These are phyloP conservation scores for Argentina anserina DNA, from an alignment of 306 rosid species.

Conservation along the genomic window DNA sequence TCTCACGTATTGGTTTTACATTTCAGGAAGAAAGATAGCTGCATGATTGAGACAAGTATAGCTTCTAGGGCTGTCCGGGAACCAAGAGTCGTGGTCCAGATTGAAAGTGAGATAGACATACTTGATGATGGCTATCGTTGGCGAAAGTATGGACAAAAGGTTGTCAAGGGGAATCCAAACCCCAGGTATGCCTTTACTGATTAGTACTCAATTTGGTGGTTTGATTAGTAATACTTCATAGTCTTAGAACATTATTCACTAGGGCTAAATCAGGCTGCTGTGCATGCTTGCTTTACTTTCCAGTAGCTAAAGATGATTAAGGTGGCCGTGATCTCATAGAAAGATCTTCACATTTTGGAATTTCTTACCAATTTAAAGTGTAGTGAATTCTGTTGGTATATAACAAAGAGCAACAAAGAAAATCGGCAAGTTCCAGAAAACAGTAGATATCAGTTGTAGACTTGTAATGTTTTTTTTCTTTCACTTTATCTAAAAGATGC, in stretches of 20 bases:
- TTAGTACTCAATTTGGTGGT: not conserved
- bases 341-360: not conserved
- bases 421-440: not conserved
- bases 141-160: constrained; percentile 92
- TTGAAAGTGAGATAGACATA: constrained; percentile 70
- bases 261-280: not conserved
- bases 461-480: no score
- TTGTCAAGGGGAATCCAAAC: constrained; percentile 93
- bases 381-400: not conserved
- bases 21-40: constrained; percentile 63
- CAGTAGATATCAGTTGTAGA: not conserved
- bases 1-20: constrained; percentile 24
- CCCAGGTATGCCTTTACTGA: constrained; percentile 56
- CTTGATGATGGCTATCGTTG: constrained; percentile 96
- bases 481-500: not conserved
- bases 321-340: not conserved
- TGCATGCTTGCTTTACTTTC: not conserved
- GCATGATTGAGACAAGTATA: constrained; percentile 44
- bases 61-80: constrained; percentile 62
- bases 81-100: constrained; percentile 83
- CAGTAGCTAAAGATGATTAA: not conserved
- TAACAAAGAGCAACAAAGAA: not conserved
- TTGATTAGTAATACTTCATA: not conserved
- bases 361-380: not conserved
- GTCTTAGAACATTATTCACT: not conserved